Evolutionary conservation across 306 rosid species (phyloP).

Genomic region (Glycine latifolia): DNA sequence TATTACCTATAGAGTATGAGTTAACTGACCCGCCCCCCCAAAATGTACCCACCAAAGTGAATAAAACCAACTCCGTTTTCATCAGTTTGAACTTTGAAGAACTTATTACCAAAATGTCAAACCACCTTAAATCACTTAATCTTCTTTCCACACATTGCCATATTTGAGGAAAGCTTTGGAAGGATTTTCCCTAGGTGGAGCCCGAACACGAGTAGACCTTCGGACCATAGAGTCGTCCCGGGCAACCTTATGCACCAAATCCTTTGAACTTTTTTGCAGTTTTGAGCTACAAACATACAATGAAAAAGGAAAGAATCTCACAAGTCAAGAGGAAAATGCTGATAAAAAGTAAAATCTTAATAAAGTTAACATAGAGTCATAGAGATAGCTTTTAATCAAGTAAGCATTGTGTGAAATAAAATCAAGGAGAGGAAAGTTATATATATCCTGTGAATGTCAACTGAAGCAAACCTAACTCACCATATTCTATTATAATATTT

Average conservation of each 20-base stretch:
- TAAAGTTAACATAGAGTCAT: conserved; percentile 6
- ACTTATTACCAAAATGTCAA: not conserved
- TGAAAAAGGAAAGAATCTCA: not conserved
- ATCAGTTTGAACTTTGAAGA: conserved; percentile 16
- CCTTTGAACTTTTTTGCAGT: conserved; percentile 73
- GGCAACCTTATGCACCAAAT: conserved; percentile 54
- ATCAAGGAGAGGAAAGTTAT: not conserved
- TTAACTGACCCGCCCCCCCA: not conserved
- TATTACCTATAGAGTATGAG: not conserved
- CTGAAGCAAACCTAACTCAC: conserved; percentile 57
- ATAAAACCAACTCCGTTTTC: not conserved
- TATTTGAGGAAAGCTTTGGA: conserved; percentile 82
- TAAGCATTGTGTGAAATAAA: not conserved
- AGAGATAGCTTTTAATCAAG: not conserved
- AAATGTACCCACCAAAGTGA: not conserved
- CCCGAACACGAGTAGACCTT: conserved; percentile 91
- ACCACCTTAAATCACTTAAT: conserved; percentile 33
- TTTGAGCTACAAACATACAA: conserved; percentile 56
- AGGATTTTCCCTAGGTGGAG: conserved; percentile 86
- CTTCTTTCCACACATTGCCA: conserved; percentile 86
- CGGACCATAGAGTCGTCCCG: conserved; percentile 73
- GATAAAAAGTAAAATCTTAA: not conserved
- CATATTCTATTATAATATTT: conserved; percentile 65
- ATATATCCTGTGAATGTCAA: conserved; percentile 18
- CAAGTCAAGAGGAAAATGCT: not conserved